Evolutionary conservation across 2,329 filamentous ascomycete genomes (phyloP).

Genomic region (Amylocarpus encephaloides): DNA sequence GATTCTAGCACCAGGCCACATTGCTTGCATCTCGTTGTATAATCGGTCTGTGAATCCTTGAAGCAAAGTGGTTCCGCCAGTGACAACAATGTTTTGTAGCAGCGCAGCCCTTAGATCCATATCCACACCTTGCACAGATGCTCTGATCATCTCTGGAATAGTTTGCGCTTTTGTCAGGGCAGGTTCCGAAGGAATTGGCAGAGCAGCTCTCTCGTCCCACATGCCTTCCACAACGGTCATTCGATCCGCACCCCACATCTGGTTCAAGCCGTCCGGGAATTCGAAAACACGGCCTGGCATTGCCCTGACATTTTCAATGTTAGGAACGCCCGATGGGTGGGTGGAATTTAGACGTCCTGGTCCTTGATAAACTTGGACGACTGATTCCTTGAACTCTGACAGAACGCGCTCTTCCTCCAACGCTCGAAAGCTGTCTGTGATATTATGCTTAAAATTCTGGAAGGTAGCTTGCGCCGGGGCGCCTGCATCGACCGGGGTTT

Average conservation of each 20-base stretch:
- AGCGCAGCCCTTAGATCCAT: slow-evolving; percentile 80
- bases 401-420: slow-evolving; percentile 90
- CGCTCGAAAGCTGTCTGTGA: slow-evolving; percentile 65
- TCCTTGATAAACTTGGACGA: slow-evolving; percentile 88
- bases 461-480: slow-evolving; percentile 70
- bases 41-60: slow-evolving; percentile 90
- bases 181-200: slow-evolving; percentile 40
- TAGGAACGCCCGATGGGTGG: slow-evolving; percentile 48
- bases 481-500: slow-evolving; percentile 81
- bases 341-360: slow-evolving; percentile 56
- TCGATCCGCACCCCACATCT: slow-evolving; percentile 85
- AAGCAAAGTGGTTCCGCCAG: slow-evolving; percentile 78
- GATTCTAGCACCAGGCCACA: slow-evolving; percentile 81
- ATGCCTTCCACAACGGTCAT: slow-evolving; percentile 82
- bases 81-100: slow-evolving; percentile 86
- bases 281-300: slow-evolving; percentile 85
- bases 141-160: slow-evolving; percentile 74
- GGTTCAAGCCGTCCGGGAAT: slow-evolving; percentile 94
- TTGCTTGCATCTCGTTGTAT: slow-evolving; percentile 71
- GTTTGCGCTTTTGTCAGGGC: slow-evolving; percentile 66
- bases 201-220: slow-evolving; percentile 78
- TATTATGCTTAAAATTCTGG: slow-evolving; percentile 58
- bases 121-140: slow-evolving; percentile 72
- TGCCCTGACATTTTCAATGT: slow-evolving; percentile 67
- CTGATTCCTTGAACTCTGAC: slow-evolving; percentile 95